Base-by-base conservation (phyloP, 2,329 filamentous ascomycete genomes). In the Cucurbitaria berberidis region DNA sequence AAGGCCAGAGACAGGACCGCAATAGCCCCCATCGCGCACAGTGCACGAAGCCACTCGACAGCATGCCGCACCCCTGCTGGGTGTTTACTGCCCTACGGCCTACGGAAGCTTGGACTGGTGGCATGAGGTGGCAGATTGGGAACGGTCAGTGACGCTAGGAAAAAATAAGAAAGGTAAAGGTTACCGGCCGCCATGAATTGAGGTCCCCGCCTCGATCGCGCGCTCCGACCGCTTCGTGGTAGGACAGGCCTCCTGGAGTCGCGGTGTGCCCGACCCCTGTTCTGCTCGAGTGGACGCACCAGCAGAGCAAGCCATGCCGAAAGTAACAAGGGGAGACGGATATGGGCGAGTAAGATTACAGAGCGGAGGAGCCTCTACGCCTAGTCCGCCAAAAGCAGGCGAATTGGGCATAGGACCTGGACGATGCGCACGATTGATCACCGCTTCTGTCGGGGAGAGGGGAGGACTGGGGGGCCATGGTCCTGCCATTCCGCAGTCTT, bases 201-300 rank as follows among this genome's bases (percentile, higher is more conserved):
- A 63, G 60, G 56, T 62, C 64, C 68, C 72, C 68, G 69, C 70
- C 68, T 67, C 55, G 60, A 71, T 75, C 71, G 73, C 73, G 70
- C 70, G 70, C 73, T 53, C 73, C 73, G 72, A 67, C 62, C 60
- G 60, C 63, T 57, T 55, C 55, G 57, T 61, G 63, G 68, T 70
- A 62, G 68, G 66, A 68, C 64, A 57, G 60, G 58, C 45, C 41
- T 51, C 53, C 52, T 56, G 57, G 65, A 66, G 63, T 66, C 65
- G 72, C 71, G 73, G 70, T 74, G 73, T 71, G 64, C 49, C 64
- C 62, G 63, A 66, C 59, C 65, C 60, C 65, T 59, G 59, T 51
- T 39, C 51, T 55, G 60, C 60, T 59, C 58, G 55, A 57, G 53
- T 63, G 56, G 55, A 45, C 45, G 57, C 59, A 58, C 60, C 59